Conservation (phyloP, 176 grass and related monocot genomes). For the Coix lacrymajobi region DNA sequence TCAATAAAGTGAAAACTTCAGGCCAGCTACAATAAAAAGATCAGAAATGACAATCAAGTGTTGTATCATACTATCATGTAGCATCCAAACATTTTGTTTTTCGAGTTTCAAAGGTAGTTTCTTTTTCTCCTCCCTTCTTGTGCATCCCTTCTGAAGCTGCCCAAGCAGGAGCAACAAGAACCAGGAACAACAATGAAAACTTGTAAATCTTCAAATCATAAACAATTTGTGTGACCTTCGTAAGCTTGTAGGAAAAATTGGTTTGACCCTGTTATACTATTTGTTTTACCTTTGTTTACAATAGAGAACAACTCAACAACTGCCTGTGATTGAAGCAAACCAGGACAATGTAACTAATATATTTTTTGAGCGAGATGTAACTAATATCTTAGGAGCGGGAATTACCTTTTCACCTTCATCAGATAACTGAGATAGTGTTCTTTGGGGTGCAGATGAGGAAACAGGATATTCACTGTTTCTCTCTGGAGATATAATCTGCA, state of each 20-base stretch:
- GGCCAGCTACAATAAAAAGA: background rate
- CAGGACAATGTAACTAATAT: slow-evolving; percentile 12
- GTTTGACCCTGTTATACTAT: background rate
- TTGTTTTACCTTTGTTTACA: slow-evolving; percentile 3
- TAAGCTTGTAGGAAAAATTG: background rate
- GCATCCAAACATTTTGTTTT: slow-evolving; percentile 13
- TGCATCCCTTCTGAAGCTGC: background rate
- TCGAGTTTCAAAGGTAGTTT: slow-evolving; percentile 2
- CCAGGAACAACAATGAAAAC: background rate
- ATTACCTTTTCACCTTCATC: slow-evolving; percentile 50
- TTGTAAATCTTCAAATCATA: background rate
- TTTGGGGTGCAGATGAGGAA: slow-evolving; percentile 11
- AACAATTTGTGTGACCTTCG: background rate
- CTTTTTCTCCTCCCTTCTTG: background rate
- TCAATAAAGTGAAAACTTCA: background rate
- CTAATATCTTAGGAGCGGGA: background rate
- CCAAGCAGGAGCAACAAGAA: background rate
- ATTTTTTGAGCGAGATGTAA: too few species aligned
- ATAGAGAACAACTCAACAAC: background rate
- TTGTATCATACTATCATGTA: background rate
- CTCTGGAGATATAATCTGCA: slow-evolving; percentile 20
- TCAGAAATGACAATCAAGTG: background rate
- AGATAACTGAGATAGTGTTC: slow-evolving; percentile 28
- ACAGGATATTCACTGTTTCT: slow-evolving; percentile 26
- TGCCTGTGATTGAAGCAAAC: slow-evolving; percentile 9